Evolutionary conservation across 139 green algal genomes (phyloP).

Genomic region (Picochlorum sp.): DNA sequence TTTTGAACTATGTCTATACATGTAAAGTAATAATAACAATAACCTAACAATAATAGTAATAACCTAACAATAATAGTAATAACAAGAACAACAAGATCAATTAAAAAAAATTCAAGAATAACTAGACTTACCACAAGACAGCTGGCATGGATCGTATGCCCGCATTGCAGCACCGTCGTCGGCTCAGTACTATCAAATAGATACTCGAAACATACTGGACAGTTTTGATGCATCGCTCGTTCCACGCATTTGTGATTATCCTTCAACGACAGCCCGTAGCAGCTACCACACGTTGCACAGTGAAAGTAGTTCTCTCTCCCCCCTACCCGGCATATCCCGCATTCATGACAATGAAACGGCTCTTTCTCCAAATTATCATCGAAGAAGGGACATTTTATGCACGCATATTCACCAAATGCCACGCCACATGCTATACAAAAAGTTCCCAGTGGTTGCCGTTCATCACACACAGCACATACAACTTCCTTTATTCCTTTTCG

Average conservation of each 20-base stretch:
- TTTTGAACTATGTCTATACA: not conserved
- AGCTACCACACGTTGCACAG: slow-evolving; percentile 82
- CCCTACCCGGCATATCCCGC: slow-evolving; percentile 80
- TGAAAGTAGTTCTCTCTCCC: slow-evolving; percentile 88
- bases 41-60: not conserved
- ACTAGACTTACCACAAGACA: no score
- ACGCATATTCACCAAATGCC: slow-evolving; percentile 58
- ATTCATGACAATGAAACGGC: slow-evolving; percentile 82
- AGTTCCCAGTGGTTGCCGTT: slow-evolving; percentile 45
- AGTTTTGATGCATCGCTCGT: slow-evolving; percentile 82
- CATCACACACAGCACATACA: slow-evolving; percentile 64
- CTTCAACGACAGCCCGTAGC: slow-evolving; percentile 60
- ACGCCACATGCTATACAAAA: slow-evolving; percentile 61
- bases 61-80: not conserved
- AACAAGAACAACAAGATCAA: no score
- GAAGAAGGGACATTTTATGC: slow-evolving; percentile 65
- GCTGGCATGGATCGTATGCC: slow-evolving; percentile 82
- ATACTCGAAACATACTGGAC: slow-evolving; percentile 80
- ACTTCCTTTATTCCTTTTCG: slow-evolving; percentile 60
- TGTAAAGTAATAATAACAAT: not conserved
- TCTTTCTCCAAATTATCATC: slow-evolving; percentile 77
- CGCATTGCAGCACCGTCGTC: slow-evolving; percentile 79
- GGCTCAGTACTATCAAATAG: slow-evolving; percentile 80
- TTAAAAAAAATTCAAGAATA: no score
- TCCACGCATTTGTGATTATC: slow-evolving; percentile 79